phyloP scores from a whole-genome alignment of 2,329 filamentous ascomycete genomes.

The Cercospora sp. region DNA sequence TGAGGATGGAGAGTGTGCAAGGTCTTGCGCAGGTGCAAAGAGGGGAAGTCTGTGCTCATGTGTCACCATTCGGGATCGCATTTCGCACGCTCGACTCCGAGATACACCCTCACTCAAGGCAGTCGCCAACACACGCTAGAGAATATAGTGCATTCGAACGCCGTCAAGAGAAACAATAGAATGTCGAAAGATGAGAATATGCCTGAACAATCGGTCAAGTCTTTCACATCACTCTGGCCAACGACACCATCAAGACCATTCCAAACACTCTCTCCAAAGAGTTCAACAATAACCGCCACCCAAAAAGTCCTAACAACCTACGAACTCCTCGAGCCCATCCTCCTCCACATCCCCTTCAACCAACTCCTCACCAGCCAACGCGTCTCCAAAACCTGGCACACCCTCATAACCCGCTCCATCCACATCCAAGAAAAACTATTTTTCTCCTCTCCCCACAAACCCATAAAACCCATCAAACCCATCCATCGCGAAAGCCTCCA shows the following conservation, averaged over 20 bases:
- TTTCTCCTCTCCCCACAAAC: not conserved
- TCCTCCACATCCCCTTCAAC: conserved; percentile 12
- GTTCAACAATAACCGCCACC: not conserved
- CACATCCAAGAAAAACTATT: conserved; percentile 14
- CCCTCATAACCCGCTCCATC: conserved; percentile 12
- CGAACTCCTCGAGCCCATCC: conserved; percentile 20
- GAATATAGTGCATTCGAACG: not conserved
- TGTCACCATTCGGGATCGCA: conserved; percentile 1
- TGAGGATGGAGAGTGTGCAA: not conserved
- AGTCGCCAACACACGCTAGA: not conserved
- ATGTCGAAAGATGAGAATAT: not conserved
- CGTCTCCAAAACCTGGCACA: conserved; percentile 14
- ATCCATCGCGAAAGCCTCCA: conserved; percentile 4
- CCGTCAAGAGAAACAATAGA: not conserved
- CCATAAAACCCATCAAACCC: not conserved
- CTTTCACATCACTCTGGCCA: not conserved
- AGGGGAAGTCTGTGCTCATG: not conserved
- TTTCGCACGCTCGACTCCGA: not conserved
- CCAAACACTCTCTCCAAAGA: not conserved
- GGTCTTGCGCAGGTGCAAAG: not conserved
- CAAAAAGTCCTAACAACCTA: conserved; percentile 16
- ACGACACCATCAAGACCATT: not conserved
- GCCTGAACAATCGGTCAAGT: not conserved
- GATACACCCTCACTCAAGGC: not conserved
- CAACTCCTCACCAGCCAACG: conserved; percentile 12